Base-by-base conservation (phyloP, 441 rosid genomes). In the Arabidopsis hybrid region DNA sequence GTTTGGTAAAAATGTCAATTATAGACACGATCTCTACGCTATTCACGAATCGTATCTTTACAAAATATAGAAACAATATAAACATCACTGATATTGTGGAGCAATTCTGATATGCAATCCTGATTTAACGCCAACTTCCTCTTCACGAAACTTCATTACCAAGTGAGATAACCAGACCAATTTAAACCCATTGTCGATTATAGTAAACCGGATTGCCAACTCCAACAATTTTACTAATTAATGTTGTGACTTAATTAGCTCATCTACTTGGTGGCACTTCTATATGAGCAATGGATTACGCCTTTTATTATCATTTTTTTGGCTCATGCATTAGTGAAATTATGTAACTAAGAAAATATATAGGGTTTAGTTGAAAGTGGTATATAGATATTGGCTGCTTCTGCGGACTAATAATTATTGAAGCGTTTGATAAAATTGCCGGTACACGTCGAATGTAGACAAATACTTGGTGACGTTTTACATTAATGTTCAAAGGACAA, bases 351-450 rank as follows among this genome's bases (percentile, higher is more conserved):
- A 9, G 26, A 45, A 59, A 40, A 49, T 26, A 26, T 2, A 3
- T 4, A 52, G 9, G 38, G 21, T 16, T 36, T 17, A 10, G 2
- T 8, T 49, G 32, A 4, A 35, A 8, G 51, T 47, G 43, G 29
- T 58, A 26, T 26, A 26, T 26, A 21, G 26, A 21, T 21, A 50
- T 50, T 67, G 68, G 68, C 78, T 42, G 67, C 10, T 61, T 75
- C 43, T 68, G 79, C 74, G 65, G 79, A 75, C 74, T 68, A 61
- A 55, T 53, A 61, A 75, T 61, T 13, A 51, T 32, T 40, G 62
- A 32, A 42, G 67, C 55, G 17, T 53, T 61, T 75, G 74, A 69
- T 69, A 29, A 10, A 45, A 14, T 36, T 74, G 68, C 62, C 68
- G 51, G 79, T 14, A 75, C 8, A 26, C 51, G 21, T 69, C 69